A percentile compares a stretch with the other conserved stretches of the same genome.
These are phyloP conservation scores for Arthrobotrys musiformis DNA, from an alignment of 2,329 filamentous ascomycete genomes.

Conservation along the genomic window DNA sequence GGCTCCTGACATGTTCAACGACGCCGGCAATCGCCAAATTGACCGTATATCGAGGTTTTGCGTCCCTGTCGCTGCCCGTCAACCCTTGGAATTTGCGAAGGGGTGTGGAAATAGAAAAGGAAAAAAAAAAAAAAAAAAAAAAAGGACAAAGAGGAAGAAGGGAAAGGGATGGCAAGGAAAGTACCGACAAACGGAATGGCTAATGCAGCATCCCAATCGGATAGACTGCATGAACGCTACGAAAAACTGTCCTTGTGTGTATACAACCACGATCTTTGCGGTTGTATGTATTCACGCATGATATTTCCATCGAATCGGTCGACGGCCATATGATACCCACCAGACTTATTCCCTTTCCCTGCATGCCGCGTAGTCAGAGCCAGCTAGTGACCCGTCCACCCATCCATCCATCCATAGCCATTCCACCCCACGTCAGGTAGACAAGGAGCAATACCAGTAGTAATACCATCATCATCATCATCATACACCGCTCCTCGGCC, in stretches of 20 bases:
- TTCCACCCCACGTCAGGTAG: background rate
- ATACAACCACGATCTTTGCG: no score
- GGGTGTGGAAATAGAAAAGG: background rate
- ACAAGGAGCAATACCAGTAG: background rate
- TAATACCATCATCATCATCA: no score
- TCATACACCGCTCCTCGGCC: no score
- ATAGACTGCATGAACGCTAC: no score
- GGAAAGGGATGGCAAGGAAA: background rate
- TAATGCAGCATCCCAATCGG: no score
- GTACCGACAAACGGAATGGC: no score
- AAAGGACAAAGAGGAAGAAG: background rate
- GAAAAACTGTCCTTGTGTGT: no score
- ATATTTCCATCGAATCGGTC: background rate
- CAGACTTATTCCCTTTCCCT: constrained; percentile 17
- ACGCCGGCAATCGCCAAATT: constrained; percentile 37
- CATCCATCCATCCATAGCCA: no score
- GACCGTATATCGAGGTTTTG: constrained; percentile 38
- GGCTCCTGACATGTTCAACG: background rate
- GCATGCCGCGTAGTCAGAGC: background rate
- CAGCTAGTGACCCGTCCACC: no score
- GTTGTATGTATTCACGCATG: background rate
- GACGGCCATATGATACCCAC: background rate
- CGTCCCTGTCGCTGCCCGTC: background rate
- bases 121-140: background rate
- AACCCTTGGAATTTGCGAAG: constrained; percentile 17